Conservation (phyloP, 2,329 filamentous ascomycete genomes). For the Colletotrichum liriopes region DNA sequence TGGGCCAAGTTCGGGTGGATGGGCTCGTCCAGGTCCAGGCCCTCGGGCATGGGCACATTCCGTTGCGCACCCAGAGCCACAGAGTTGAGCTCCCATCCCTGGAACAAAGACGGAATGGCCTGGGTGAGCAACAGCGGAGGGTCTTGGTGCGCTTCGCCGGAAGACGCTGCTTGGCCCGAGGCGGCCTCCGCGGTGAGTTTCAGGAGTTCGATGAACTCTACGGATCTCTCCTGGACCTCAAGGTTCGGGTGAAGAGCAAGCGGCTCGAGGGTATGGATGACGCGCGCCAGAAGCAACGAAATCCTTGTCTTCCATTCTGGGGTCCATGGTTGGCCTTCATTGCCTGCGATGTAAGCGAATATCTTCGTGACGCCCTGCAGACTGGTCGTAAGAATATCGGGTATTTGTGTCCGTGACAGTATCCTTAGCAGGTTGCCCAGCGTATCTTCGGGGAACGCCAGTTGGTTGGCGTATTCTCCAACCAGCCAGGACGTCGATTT, state of each 20-base stretch:
- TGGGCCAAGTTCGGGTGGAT: slow-evolving; percentile 83
- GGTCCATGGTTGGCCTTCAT: slow-evolving; percentile 78
- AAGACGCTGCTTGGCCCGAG: slow-evolving; percentile 74
- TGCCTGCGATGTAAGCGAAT: slow-evolving; percentile 80
- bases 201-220: slow-evolving; percentile 92
- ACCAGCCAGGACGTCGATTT: slow-evolving; percentile 87
- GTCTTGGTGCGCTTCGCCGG: slow-evolving; percentile 71
- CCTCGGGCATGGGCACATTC: slow-evolving; percentile 85
- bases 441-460: slow-evolving; percentile 79
- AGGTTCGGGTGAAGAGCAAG: slow-evolving; percentile 86
- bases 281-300: slow-evolving; percentile 83
- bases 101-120: slow-evolving; percentile 90
- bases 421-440: slow-evolving; percentile 82
- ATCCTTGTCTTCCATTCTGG: slow-evolving; percentile 80
- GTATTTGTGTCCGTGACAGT: slow-evolving; percentile 69
- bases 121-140: slow-evolving; percentile 89
- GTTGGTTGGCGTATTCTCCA: slow-evolving; percentile 86
- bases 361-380: slow-evolving; percentile 91
- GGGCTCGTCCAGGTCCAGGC: slow-evolving; percentile 83
- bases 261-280: slow-evolving; percentile 86
- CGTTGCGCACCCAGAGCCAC: slow-evolving; percentile 86
- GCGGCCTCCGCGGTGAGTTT: slow-evolving; percentile 89
- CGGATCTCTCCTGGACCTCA: slow-evolving; percentile 94
- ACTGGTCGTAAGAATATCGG: slow-evolving; percentile 82
- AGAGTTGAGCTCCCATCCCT: slow-evolving; percentile 90